phyloP scores from a whole-genome alignment of 1,139 yeast species.

The Eremothecium coryli region DNA sequence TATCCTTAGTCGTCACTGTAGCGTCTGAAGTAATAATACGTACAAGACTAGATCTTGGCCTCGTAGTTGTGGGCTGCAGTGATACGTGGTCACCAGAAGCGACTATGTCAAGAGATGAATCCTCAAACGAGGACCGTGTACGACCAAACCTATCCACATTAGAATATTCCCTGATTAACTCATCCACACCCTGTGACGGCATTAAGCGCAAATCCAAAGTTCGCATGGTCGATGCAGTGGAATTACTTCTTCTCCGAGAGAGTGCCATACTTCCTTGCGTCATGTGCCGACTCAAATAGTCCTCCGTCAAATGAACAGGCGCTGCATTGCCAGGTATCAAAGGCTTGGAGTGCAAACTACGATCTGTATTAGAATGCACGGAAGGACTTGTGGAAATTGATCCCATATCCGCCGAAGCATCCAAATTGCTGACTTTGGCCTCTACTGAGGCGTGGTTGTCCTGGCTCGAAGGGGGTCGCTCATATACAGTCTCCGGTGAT shows the following conservation, averaged over 20 bases:
- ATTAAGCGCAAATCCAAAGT: constrained; percentile 33
- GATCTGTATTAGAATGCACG: neutral
- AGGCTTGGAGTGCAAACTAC: neutral
- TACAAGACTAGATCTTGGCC: constrained; percentile 16
- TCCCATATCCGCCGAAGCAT: neutral
- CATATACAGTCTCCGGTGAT: neutral
- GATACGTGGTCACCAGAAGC: neutral
- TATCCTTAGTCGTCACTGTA: constrained; percentile 26
- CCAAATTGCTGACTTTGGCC: neutral
- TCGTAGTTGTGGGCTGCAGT: neutral
- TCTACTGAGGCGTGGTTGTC: neutral
- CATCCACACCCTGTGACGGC: constrained; percentile 45
- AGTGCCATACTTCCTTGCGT: neutral
- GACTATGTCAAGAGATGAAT: too few species aligned
- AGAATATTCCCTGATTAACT: constrained; percentile 54
- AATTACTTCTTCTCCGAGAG: constrained; percentile 1
- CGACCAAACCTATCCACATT: constrained; percentile 35
- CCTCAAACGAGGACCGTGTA: constrained; percentile 12
- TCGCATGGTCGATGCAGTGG: constrained; percentile 10
- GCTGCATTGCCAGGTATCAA: neutral
- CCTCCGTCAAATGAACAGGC: constrained; percentile 5
- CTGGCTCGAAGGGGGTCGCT: neutral
- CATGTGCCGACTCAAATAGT: neutral
- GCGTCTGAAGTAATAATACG: constrained; percentile 31
- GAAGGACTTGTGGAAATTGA: neutral